Evolutionary conservation across 176 grass and related monocot species (phyloP).

Genomic region (Zoysia japonica): DNA sequence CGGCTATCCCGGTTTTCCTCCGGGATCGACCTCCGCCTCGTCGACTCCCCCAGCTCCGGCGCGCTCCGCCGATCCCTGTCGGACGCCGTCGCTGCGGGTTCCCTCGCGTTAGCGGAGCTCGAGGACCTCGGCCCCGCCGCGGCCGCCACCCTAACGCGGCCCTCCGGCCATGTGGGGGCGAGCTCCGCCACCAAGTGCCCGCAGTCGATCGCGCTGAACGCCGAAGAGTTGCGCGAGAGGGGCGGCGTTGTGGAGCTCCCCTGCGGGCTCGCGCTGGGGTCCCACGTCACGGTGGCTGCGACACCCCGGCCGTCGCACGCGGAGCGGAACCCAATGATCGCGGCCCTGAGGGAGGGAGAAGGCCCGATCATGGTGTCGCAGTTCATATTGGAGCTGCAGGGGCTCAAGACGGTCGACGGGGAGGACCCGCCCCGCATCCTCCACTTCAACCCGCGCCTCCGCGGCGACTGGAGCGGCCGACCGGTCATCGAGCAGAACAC

Average conservation of each 20-base stretch:
- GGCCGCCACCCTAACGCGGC: not conserved
- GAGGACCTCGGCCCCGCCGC: not conserved
- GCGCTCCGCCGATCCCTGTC: conserved; percentile 24
- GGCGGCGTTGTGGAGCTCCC: conserved; percentile 55
- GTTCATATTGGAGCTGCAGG: conserved; percentile 73
- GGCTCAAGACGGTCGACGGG: conserved; percentile 67
- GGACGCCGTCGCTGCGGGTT: conserved; percentile 37
- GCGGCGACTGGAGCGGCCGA: conserved; percentile 65
- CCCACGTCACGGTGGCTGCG: conserved; percentile 69
- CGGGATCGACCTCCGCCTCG: conserved; percentile 33
- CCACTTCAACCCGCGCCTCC: conserved; percentile 75
- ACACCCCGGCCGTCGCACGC: conserved; percentile 51
- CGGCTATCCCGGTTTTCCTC: conserved; percentile 18
- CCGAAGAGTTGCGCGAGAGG: conserved; percentile 36
- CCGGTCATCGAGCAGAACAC: conserved; percentile 75
- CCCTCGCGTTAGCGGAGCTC: conserved; percentile 36
- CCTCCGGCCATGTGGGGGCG: not conserved
- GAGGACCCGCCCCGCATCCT: conserved; percentile 71
- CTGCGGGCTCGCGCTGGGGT: conserved; percentile 68
- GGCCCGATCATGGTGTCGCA: conserved; percentile 57
- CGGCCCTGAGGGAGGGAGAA: conserved; percentile 47
- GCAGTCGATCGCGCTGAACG: conserved; percentile 50
- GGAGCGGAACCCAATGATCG: conserved; percentile 55
- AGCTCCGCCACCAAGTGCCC: conserved; percentile 31
- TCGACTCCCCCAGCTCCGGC: conserved; percentile 37